These are phyloP conservation scores for Microdochium bolleyi DNA, from an alignment of 2,329 filamentous ascomycete species.

Conservation along the genomic window DNA sequence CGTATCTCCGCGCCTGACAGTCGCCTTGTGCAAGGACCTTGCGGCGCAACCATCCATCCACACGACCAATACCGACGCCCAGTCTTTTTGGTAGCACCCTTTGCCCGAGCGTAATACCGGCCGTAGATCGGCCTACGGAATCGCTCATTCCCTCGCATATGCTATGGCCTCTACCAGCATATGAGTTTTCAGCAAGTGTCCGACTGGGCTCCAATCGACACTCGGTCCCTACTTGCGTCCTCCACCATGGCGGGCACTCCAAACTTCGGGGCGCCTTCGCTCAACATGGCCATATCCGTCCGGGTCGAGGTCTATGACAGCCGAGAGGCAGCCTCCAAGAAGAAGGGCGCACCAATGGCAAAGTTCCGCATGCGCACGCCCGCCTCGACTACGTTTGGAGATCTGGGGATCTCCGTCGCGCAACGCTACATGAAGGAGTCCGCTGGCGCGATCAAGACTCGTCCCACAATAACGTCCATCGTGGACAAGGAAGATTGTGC, in stretches of 20 bases:
- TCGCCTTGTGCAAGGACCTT: too few species aligned
- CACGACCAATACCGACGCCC: too few species aligned
- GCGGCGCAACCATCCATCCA: too few species aligned
- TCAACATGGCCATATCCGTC: neutral
- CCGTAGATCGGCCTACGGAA: too few species aligned
- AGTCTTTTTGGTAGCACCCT: too few species aligned
- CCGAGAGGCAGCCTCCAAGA: neutral
- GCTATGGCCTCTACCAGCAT: too few species aligned
- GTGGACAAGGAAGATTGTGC: neutral
- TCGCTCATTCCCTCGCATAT: too few species aligned
- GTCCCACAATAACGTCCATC: neutral
- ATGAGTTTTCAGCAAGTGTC: too few species aligned
- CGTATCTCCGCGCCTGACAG: too few species aligned
- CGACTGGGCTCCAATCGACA: too few species aligned
- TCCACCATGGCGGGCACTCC: neutral
- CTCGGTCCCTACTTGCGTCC: neutral
- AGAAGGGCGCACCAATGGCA: neutral
- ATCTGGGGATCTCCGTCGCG: neutral
- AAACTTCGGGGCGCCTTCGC: neutral
- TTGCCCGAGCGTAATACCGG: too few species aligned
- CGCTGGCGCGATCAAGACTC: neutral
- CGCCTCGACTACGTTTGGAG: neutral
- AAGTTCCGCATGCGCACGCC: neutral
- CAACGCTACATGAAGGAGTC: neutral
- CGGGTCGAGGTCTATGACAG: neutral